Conservation (phyloP, 2,329 filamentous ascomycete genomes). For the Rhynchosporium agropyri region DNA sequence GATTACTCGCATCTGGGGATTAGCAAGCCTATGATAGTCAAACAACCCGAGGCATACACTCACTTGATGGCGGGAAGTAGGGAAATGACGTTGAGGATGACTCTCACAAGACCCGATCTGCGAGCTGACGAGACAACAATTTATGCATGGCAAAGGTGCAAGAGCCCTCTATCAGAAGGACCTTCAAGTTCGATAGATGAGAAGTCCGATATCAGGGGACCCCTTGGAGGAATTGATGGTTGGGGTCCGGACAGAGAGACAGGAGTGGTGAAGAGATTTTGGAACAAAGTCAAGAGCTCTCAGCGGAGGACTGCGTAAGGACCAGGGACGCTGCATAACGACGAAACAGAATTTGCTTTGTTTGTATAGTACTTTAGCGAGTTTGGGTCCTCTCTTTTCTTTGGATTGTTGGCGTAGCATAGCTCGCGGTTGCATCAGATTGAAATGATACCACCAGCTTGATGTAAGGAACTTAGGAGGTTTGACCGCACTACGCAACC, state of each 20-base stretch:
- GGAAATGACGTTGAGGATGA: slow-evolving; percentile 97
- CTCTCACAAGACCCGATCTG: slow-evolving; percentile 85
- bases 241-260: slow-evolving; percentile 53
- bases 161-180: slow-evolving; percentile 47
- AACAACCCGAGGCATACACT: slow-evolving; percentile 46
- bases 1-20: slow-evolving; percentile 44
- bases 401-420: slow-evolving; percentile 17
- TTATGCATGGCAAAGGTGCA: slow-evolving; percentile 65
- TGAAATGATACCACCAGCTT: slow-evolving; percentile 31
- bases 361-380: slow-evolving; percentile 20
- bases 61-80: slow-evolving; percentile 62
- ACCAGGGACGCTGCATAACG: background rate
- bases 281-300: slow-evolving; percentile 56
- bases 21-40: slow-evolving; percentile 35
- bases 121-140: slow-evolving; percentile 73
- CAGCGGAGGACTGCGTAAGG: slow-evolving; percentile 33
- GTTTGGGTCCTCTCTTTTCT: slow-evolving; percentile 15
- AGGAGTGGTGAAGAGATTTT: slow-evolving; percentile 63
- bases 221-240: slow-evolving; percentile 42
- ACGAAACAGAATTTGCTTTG: slow-evolving; percentile 12
- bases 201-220: slow-evolving; percentile 48
- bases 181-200: slow-evolving; percentile 58
- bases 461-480: slow-evolving; percentile 6
- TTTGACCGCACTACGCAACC: background rate
- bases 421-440: slow-evolving; percentile 25